phyloP scores from a whole-genome alignment of 1,284 basidiomycete genomes.

The Gymnopus androsaceus region DNA sequence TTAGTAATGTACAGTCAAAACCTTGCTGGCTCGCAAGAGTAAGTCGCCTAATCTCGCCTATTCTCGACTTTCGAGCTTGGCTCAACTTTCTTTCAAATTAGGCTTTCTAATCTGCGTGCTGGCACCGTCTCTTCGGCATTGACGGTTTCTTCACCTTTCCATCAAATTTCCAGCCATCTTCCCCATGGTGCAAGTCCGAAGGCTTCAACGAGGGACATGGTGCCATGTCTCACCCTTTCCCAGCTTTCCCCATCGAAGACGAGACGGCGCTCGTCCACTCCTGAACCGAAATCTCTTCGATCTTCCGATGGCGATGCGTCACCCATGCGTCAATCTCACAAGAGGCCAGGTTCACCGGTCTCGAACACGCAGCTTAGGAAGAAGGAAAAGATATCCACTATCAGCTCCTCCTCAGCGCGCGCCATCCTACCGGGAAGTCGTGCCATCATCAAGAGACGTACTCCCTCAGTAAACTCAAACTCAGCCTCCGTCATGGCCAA shows the following conservation, averaged over 20 bases:
- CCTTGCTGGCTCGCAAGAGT: background rate
- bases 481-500: constrained; percentile 13
- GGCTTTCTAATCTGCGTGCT: background rate
- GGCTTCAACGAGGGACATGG: constrained; percentile 21
- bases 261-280: background rate
- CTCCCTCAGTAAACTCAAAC: constrained; percentile 13
- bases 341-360: constrained; percentile 34
- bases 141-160: constrained; percentile 19
- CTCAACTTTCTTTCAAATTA: background rate
- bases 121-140: constrained; percentile 1
- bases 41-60: background rate
- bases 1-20: constrained; percentile 5
- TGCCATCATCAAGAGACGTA: constrained; percentile 4
- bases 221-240: constrained; percentile 45
- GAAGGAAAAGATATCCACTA: constrained; percentile 26
- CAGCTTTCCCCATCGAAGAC: constrained; percentile 51
- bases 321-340: constrained; percentile 34
- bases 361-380: constrained; percentile 27
- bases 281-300: constrained; percentile 13
- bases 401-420: background rate
- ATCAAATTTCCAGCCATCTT: background rate
- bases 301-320: constrained; percentile 22
- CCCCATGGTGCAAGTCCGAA: background rate
- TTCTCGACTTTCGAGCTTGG: background rate
- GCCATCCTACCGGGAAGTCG: background rate